Conservation (phyloP, 2,329 filamentous ascomycete species). For the Aureobasidium sp. region DNA sequence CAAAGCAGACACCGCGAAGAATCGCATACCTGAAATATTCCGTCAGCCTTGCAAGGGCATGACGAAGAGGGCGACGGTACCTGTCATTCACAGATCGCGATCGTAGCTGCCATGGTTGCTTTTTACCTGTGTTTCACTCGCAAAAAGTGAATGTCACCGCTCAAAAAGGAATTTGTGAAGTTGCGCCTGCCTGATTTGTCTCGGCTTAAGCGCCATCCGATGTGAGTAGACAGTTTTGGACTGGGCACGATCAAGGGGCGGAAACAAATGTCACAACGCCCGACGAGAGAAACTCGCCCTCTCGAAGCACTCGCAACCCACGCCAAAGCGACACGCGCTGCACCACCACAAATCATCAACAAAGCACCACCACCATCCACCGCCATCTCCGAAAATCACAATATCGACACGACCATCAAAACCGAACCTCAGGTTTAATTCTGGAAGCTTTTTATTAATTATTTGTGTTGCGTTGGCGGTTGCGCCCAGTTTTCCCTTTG, state of each 20-base stretch:
- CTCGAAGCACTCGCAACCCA: slow-evolving; percentile 1
- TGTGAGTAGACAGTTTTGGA: not conserved
- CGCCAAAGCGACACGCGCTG: slow-evolving; percentile 8
- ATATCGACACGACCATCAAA: slow-evolving; percentile 11
- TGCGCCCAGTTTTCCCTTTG: not conserved
- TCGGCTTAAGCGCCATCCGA: not conserved
- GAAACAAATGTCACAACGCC: slow-evolving; percentile 6
- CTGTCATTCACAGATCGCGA: not conserved
- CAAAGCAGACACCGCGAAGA: not conserved
- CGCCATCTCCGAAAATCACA: slow-evolving; percentile 14
- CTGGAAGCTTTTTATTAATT: slow-evolving; percentile 5
- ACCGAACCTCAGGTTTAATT: not conserved
- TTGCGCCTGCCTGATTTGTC: not conserved
- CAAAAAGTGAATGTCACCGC: not conserved
- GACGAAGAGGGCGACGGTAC: not conserved
- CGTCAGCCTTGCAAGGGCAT: not conserved
- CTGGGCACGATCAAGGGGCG: not conserved
- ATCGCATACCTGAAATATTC: not conserved
- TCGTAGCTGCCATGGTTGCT: not conserved
- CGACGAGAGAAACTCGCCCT: slow-evolving; percentile 1
- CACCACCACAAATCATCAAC: slow-evolving; percentile 9
- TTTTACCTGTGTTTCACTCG: not conserved
- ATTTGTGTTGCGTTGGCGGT: slow-evolving; percentile 6
- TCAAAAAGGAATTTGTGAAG: not conserved
- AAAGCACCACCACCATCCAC: slow-evolving; percentile 2